Percentiles rank a stretch among this genome's conserved stretches.
phyloP scores from a whole-genome alignment of 805 yeast species.

The Teunomyces barrocoloradensis region DNA sequence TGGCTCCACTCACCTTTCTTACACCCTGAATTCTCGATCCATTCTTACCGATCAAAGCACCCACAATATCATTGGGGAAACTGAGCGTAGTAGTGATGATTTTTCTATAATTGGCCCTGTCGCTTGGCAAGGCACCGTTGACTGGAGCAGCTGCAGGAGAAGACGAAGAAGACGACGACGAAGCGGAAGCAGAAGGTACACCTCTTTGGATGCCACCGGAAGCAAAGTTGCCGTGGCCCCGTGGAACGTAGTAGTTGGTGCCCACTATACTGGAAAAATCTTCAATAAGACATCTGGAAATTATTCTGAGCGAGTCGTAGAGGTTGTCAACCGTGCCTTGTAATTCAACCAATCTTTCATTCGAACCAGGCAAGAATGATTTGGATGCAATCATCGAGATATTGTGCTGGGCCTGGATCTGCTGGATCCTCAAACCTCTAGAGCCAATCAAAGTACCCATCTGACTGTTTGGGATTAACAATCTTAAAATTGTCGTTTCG shows the following conservation, averaged over 20 bases:
- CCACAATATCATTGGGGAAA: conserved; percentile 81
- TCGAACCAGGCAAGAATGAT: conserved; percentile 74
- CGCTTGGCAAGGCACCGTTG: background rate
- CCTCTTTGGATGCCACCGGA: background rate
- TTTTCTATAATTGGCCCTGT: conserved; percentile 12
- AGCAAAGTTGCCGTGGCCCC: conserved; percentile 15
- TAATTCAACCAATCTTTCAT: conserved; percentile 82
- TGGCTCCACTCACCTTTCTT: conserved; percentile 73
- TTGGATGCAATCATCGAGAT: conserved; percentile 88
- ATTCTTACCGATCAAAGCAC: conserved; percentile 83
- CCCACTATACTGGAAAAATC: conserved; percentile 68
- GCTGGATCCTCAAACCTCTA: conserved; percentile 76
- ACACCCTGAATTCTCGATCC: conserved; percentile 87
- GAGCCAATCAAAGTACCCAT: conserved; percentile 89
- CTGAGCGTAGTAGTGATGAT: conserved; percentile 41
- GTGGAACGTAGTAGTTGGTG: conserved; percentile 62
- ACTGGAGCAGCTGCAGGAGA: background rate
- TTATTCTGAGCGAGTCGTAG: conserved; percentile 52
- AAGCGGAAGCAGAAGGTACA: background rate
- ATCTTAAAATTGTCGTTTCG: conserved; percentile 55
- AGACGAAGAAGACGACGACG: background rate
- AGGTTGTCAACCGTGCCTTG: conserved; percentile 74
- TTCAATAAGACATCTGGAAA: conserved; percentile 70
- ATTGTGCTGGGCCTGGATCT: conserved; percentile 62
- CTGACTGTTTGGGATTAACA: conserved; percentile 78